Base-by-base conservation (phyloP, 2,329 filamentous ascomycete genomes). In the Shiraia sp. region DNA sequence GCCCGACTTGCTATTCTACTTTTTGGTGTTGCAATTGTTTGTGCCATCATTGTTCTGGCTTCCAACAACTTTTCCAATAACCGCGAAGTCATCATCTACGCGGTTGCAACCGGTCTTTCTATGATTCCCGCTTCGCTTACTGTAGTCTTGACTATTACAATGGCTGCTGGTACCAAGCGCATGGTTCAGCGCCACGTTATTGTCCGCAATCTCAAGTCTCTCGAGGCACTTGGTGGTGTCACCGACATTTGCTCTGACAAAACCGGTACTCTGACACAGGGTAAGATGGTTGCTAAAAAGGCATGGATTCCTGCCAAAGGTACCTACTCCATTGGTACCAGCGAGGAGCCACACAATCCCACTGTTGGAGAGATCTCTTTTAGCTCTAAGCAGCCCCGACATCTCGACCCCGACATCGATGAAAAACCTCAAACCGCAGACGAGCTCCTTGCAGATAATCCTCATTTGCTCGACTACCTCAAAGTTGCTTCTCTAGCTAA, bases 401-500 rank as follows among this genome's bases (percentile, higher is more conserved):
- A 58, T 30, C 63, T 66, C 28, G 61, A 65, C 16, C 57, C 58
- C n/a, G 55, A 66, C 23, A 47, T 52, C 33, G 55, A 62, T 2
- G 57, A 62, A 42, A 57, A 59, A 40, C 38, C 53, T 6, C 31
- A 51, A 10, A 35, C 47, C 0, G 48, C 47, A 19, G 48, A 61
- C 9, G 62, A 67, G 26, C 49, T 65, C 9, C 27, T 61, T 6
- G 50, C 61, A 15, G 42, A 61, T 32, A 61, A 63, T 35, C 47
- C 52, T 4, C 55, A 65, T 36, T 49, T 69, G 2, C 33, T 68
- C 3, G 58, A 60, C n/a, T 69, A 60, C 35, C 54, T 68, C 16
- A 61, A 68, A 22, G 51, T 66, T 29, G 60, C 43, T 16, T 68
- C 69, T 8, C 55, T 72, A 27, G 76, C 75, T 32, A 80, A 79